These are phyloP conservation scores for Blastosporella zonata DNA, from an alignment of 1,284 basidiomycete genomes.

Conservation along the genomic window DNA sequence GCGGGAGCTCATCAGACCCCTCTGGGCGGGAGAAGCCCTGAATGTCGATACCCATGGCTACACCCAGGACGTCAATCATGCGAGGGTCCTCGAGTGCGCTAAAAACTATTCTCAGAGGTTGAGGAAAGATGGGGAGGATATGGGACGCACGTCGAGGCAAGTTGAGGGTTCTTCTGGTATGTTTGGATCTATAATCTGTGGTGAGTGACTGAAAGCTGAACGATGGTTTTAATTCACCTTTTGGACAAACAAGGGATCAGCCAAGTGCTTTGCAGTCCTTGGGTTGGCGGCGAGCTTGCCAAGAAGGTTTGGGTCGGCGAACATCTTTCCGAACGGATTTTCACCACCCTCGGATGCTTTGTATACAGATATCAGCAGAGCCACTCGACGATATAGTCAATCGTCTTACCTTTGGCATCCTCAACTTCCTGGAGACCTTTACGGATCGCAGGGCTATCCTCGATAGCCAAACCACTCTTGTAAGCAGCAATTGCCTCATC, in stretches of 20 bases:
- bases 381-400: background rate
- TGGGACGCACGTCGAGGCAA: conserved; percentile 49
- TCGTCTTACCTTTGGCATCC: conserved; percentile 64
- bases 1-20: conserved; percentile 79
- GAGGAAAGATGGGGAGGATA: background rate
- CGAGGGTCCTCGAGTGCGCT: conserved; percentile 77
- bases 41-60: conserved; percentile 92
- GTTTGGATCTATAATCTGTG: conserved; percentile 44
- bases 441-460: conserved; percentile 77
- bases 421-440: conserved; percentile 88
- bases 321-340: conserved; percentile 67
- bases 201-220: background rate
- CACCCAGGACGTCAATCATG: conserved; percentile 93
- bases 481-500: conserved; percentile 84
- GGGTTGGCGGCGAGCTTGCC: conserved; percentile 86
- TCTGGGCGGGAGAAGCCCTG: conserved; percentile 84
- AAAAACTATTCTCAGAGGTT: conserved; percentile 7
- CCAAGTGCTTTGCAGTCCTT: conserved; percentile 79
- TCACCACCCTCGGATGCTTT: conserved; percentile 43
- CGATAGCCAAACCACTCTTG: conserved; percentile 77
- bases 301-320: conserved; percentile 82
- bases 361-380: conserved; percentile 11
- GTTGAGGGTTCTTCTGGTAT: conserved; percentile 61
- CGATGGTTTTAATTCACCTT: conserved; percentile 39
- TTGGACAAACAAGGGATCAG: conserved; percentile 79